Percentiles rank a stretch among this genome's conserved stretches.
These are phyloP conservation scores for Silybum marianum DNA, from an alignment of 129 eudicot genomes.

Conservation along the genomic window DNA sequence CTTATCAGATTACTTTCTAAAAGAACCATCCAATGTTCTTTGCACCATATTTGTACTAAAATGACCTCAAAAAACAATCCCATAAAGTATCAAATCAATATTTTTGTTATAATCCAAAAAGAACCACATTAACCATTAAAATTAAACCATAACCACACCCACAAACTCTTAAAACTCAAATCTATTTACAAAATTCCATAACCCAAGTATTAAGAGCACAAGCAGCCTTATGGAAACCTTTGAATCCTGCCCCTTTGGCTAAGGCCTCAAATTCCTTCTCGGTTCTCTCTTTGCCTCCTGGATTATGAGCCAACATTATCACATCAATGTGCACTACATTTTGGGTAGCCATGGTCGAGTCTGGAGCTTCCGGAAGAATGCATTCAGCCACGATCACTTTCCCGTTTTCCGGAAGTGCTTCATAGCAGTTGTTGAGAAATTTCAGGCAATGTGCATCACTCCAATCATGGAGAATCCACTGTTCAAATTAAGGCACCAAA, in stretches of 20 bases:
- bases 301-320: constrained; percentile 75
- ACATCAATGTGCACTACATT: constrained; percentile 64
- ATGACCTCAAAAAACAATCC: too few relatives aligned
- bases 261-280: constrained; percentile 63
- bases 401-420: constrained; percentile 66
- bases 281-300: constrained; percentile 84
- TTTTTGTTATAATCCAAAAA: too few relatives aligned
- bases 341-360: constrained; percentile 43
- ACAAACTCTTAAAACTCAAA: not conserved
- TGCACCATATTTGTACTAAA: too few relatives aligned
- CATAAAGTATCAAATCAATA: too few relatives aligned
- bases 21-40: too few relatives aligned
- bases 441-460: constrained; percentile 68
- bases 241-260: constrained; percentile 70
- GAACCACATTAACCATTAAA: too few relatives aligned
- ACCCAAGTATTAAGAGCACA: constrained; percentile 69
- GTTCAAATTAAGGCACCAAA: not conserved
- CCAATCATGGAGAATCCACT: constrained; percentile 93
- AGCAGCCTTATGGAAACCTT: constrained; percentile 43
- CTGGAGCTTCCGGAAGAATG: constrained; percentile 69
- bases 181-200: constrained; percentile 61
- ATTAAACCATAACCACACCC: not conserved
- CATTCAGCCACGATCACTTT: constrained; percentile 71
- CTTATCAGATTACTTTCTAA: too few relatives aligned
- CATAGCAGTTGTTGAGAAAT: constrained; percentile 60